A percentile compares a stretch with the other conserved stretches of the same genome.
phyloP scores from a whole-genome alignment of 768 basidiomycete species.

The Leccinum longicurvipes region DNA sequence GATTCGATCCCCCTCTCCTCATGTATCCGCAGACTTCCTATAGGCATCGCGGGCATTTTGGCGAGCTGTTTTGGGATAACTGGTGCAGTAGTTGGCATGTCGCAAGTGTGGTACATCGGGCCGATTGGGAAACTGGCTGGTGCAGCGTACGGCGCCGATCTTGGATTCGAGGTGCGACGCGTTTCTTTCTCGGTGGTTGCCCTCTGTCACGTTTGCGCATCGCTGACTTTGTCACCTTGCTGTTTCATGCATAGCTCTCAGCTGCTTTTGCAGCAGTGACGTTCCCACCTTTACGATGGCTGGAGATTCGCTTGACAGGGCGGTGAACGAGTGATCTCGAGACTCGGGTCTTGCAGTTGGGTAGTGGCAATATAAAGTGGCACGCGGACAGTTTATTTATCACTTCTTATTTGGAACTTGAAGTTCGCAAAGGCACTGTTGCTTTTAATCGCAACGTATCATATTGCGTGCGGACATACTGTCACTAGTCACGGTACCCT shows the following conservation, averaged over 20 bases:
- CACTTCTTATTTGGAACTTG: background rate
- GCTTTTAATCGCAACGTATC: too few species aligned
- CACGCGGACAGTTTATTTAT: background rate
- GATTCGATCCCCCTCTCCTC: background rate
- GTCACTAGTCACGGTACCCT: too few species aligned
- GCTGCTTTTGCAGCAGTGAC: conserved; percentile 45
- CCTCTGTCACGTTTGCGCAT: background rate
- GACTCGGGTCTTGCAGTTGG: background rate
- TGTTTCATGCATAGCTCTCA: conserved; percentile 31
- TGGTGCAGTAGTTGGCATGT: conserved; percentile 52
- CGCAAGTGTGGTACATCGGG: conserved; percentile 51
- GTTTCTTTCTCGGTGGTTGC: background rate
- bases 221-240: background rate
- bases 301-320: conserved; percentile 46
- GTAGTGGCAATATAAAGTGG: background rate
- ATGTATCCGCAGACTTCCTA: conserved; percentile 37
- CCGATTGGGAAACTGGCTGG: conserved; percentile 45
- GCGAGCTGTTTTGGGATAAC: conserved; percentile 46
- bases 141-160: conserved; percentile 42
- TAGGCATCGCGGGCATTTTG: conserved; percentile 46
- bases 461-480: too few species aligned
- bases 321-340: conserved; percentile 21
- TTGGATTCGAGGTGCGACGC: conserved; percentile 48
- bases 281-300: conserved; percentile 45
- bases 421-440: background rate